These are phyloP conservation scores for Pseudogymnoascus destructans DNA, from an alignment of 2,329 filamentous ascomycete genomes.

Conservation along the genomic window DNA sequence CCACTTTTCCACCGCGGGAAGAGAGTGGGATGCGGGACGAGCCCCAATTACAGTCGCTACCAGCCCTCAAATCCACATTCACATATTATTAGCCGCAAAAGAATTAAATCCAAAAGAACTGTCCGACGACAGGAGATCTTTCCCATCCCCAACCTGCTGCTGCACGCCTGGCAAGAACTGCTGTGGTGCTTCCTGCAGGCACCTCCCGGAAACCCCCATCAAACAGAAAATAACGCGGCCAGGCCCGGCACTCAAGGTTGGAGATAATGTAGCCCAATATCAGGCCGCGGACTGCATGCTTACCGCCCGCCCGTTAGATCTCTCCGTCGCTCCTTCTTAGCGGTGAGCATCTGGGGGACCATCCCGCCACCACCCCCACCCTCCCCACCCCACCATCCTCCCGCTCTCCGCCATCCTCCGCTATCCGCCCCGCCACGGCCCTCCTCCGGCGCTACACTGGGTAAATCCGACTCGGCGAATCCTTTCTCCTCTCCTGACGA, in stretches of 20 bases:
- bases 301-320: not conserved
- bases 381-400: not conserved
- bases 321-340: not conserved
- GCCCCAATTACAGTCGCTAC: not conserved
- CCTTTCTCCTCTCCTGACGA: conserved; percentile 5
- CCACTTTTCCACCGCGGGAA: not conserved
- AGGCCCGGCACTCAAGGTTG: not conserved
- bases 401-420: not conserved
- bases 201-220: not conserved
- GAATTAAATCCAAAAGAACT: not conserved
- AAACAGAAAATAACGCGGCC: not conserved
- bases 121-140: not conserved
- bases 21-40: not conserved
- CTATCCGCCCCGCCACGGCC: not conserved
- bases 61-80: not conserved
- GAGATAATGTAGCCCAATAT: not conserved
- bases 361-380: not conserved
- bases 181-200: not conserved
- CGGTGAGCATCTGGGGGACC: not conserved
- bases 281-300: not conserved
- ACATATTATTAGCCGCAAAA: not conserved
- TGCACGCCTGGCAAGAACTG: not conserved
- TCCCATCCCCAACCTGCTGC: not conserved
- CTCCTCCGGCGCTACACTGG: not conserved
- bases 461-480: conserved; percentile 3